Evolutionary conservation across 2,329 filamentous ascomycete genomes (phyloP), one percentile per base, ranked within the genome.

Genomic region (Exophiala bonariae): DNA sequence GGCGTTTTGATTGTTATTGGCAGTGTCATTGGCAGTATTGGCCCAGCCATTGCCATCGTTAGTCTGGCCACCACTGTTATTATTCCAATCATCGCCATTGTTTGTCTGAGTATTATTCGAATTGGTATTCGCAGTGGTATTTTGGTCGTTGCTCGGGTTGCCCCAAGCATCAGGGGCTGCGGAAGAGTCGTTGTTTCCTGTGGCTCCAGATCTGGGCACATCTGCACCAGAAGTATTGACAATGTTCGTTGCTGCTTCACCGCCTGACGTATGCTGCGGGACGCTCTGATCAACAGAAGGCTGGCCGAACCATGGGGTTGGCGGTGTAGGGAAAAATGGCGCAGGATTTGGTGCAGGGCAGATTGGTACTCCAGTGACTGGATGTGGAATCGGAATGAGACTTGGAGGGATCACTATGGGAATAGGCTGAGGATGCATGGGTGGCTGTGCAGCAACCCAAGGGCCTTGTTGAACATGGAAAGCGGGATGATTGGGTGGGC

Each of bases 301-400:
- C n/a, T n/a, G n/a, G n/a, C n/a, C n/a, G n/a, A n/a, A n/a, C n/a
- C n/a, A n/a, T n/a, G n/a, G n/a, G n/a, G n/a, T n/a, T n/a, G n/a
- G n/a, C n/a, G n/a, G n/a, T n/a, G n/a, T n/a, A 14, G 48, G 44
- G n/a, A 49, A 54, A 13, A 51, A 23, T 19, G 41, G 34, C 5
- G 28, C 26, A 14, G 42, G 46, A 10, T 36, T 32, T 10, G 28
- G 44, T 4, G 38, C 28, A 8, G 44, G 44, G 26, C 49, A 54
- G 19, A 51, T 19, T 17, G 48, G 45, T 8, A 47, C 16, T 11
- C 41, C 39, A 10, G 47, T 44, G 5, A 42, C n/a, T 3, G 44
- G 20, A 17, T 39, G 47, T 22, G 19, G 39, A 37, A 49, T 26
- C 14, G 42, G 17, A 28, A 17, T 16, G 13, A 34, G 30, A 31